Evolutionary conservation across 2,329 filamentous ascomycete genomes (phyloP).

Genomic region (Aspergillus fumigatiaffinis): DNA sequence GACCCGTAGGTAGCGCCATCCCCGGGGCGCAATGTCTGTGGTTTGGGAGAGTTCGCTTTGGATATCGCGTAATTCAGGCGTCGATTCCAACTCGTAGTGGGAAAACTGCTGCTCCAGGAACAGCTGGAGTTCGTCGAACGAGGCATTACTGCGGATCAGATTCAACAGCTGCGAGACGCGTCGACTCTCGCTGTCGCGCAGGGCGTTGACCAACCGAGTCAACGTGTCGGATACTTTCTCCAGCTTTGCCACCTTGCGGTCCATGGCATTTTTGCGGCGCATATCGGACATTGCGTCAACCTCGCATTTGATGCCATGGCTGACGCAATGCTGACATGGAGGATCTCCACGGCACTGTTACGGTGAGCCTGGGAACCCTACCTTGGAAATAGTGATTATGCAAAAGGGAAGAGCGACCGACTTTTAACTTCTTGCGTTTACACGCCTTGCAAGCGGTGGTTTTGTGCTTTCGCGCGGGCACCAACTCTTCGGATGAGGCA

Average conservation of each 20-base stretch:
- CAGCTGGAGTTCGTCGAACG: conserved; percentile 16
- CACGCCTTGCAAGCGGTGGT: conserved; percentile 21
- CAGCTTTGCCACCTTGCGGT: conserved; percentile 20
- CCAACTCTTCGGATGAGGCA: conserved; percentile 8
- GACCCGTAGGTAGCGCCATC: conserved; percentile 20
- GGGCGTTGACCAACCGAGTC: conserved; percentile 14
- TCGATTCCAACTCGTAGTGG: conserved; percentile 7
- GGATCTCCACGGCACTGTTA: conserved; percentile 24
- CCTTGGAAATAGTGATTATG: no score
- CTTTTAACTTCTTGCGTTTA: conserved; percentile 23
- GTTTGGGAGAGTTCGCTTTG: conserved; percentile 5
- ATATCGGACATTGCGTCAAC: conserved; percentile 26
- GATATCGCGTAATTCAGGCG: conserved; percentile 14
- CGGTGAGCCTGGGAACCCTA: background rate
- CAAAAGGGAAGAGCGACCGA: background rate
- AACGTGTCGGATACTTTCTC: conserved; percentile 16
- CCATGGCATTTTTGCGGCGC: conserved; percentile 24
- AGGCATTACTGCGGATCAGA: conserved; percentile 24
- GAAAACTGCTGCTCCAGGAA: conserved; percentile 18
- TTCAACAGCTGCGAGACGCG: conserved; percentile 19
- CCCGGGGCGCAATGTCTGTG: background rate
- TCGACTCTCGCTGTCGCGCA: conserved; percentile 16
- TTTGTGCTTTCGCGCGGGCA: conserved; percentile 18
- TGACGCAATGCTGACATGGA: conserved; percentile 25
- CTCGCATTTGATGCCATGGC: conserved; percentile 22